These are phyloP conservation scores for Termitomyces sp. DNA, from an alignment of 768 basidiomycete species.

Conservation along the genomic window DNA sequence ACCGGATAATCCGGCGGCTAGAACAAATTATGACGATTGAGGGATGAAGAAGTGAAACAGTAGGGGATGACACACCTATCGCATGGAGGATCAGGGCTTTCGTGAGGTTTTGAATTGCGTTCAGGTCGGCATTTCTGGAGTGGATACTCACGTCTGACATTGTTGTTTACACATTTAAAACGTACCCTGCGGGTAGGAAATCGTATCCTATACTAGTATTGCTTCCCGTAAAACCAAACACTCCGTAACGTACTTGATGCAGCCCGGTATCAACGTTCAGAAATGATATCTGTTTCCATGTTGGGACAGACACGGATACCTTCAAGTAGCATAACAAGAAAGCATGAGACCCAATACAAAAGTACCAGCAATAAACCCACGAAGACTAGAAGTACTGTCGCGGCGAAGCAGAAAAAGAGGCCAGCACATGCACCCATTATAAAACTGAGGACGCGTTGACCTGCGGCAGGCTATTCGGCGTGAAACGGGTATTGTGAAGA, in stretches of 20 bases:
- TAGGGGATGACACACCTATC: slow-evolving; percentile 43
- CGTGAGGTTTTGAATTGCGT: slow-evolving; percentile 68
- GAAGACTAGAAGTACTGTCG: slow-evolving; percentile 62
- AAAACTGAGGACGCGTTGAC: not conserved
- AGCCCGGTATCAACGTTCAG: slow-evolving; percentile 42
- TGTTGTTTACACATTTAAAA: not conserved
- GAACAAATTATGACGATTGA: not conserved
- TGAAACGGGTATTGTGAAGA: not conserved
- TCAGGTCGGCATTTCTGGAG: slow-evolving; percentile 25
- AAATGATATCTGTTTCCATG: slow-evolving; percentile 69
- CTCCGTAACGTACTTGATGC: slow-evolving; percentile 52
- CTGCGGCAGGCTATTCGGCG: not conserved
- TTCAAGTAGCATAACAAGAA: slow-evolving; percentile 13
- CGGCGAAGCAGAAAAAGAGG: slow-evolving; percentile 65
- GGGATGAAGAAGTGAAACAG: not conserved
- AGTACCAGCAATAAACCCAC: slow-evolving; percentile 29
- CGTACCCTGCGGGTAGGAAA: slow-evolving; percentile 20
- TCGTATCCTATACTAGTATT: slow-evolving; percentile 51
- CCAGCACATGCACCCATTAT: slow-evolving; percentile 55
- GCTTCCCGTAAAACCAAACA: slow-evolving; percentile 72
- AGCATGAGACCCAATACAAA: slow-evolving; percentile 4
- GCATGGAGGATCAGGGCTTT: slow-evolving; percentile 73
- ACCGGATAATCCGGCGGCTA: slow-evolving; percentile 61
- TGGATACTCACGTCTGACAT: not conserved
- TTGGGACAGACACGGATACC: slow-evolving; percentile 70